These are phyloP conservation scores for Lumnitzera littorea DNA, from an alignment of 345 rosid species.

Conservation along the genomic window DNA sequence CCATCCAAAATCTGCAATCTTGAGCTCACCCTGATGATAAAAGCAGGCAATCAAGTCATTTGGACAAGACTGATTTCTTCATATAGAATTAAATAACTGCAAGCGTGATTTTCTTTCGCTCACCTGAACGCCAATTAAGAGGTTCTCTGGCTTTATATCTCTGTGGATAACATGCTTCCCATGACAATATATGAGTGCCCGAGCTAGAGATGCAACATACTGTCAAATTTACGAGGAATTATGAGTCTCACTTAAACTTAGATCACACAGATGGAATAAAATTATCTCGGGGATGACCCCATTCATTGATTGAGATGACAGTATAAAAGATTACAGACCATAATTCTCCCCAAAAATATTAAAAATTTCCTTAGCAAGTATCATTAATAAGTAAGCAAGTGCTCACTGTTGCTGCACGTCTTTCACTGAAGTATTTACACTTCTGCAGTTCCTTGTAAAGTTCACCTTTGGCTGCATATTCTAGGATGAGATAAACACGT, in stretches of 20 bases:
- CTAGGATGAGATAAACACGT: constrained; percentile 74
- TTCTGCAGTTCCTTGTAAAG: constrained; percentile 85
- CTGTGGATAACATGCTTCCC: constrained; percentile 98
- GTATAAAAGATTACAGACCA: too few species aligned
- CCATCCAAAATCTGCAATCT: constrained; percentile 99
- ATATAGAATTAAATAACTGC: too few species aligned
- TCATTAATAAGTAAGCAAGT: neutral
- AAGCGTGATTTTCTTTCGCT: neutral
- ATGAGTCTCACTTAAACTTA: too few species aligned
- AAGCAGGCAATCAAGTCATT: constrained; percentile 3
- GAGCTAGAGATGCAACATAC: constrained; percentile 97
- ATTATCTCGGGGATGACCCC: too few species aligned
- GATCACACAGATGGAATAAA: too few species aligned
- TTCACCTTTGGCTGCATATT: constrained; percentile 88
- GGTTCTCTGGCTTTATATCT: constrained; percentile 97
- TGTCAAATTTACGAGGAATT: constrained; percentile 16
- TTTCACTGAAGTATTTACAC: constrained; percentile 85
- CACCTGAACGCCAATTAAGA: constrained; percentile 84
- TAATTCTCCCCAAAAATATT: too few species aligned
- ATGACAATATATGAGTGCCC: constrained; percentile 97
- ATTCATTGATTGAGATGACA: too few species aligned
- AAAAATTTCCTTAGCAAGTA: neutral
- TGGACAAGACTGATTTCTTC: too few species aligned
- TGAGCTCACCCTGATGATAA: constrained; percentile 78
- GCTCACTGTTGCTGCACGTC: constrained; percentile 89